Base-by-base conservation (phyloP, 2,329 filamentous ascomycete species). In the Metarhizium brunneum region DNA sequence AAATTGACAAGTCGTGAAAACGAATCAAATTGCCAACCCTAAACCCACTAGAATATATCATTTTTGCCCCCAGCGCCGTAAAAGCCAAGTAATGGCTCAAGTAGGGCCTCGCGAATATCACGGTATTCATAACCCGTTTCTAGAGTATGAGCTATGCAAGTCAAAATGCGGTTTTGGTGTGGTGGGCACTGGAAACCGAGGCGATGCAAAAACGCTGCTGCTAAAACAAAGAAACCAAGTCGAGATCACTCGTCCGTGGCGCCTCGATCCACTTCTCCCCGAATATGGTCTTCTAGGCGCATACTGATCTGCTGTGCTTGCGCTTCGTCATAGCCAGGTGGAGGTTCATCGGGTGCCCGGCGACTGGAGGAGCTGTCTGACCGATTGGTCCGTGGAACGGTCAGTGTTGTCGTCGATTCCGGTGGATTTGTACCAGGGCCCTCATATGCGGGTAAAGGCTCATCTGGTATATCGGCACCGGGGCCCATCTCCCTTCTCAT, bases 241-340 rank as follows among this genome's bases (percentile, higher is more conserved):
- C 7, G 30, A 45, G 18, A n/a, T 65, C 60, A 69, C 55, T 62
- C 57, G 53, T 68, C 65, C 52, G 63, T 58, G 30, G 62, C 57
- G 61, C 80, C 77, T 59, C 80, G 77, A 66, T 92, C 88, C 47
- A 89, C 77, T 62, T 88, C 88, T 58, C 87, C 81, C 49, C 86
- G 85, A 61, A 92, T 78, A 58, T 87, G 88, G 62, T 89, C 83
- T 66, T 90, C 83, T 25, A 85, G 71, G 52, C 73, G 75, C 66
- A 76, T 81, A 58, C 73, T 77, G 32, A 86, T 69, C 32, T 82
- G 81, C 63, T 85, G 82, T n/a, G 80, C 84, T 70, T 96, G 92
- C 32, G 89, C 88, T 69, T 96, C 90, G 65, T 96, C 91, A 66
- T 97, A 97, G 40, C 85, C 88, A 52, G 92, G 92, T 50, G 92